A percentile compares a stretch with the other conserved stretches of the same genome.
These are phyloP conservation scores for Auriscalpium microsporum DNA, from an alignment of 768 basidiomycete genomes.

Conservation along the genomic window DNA sequence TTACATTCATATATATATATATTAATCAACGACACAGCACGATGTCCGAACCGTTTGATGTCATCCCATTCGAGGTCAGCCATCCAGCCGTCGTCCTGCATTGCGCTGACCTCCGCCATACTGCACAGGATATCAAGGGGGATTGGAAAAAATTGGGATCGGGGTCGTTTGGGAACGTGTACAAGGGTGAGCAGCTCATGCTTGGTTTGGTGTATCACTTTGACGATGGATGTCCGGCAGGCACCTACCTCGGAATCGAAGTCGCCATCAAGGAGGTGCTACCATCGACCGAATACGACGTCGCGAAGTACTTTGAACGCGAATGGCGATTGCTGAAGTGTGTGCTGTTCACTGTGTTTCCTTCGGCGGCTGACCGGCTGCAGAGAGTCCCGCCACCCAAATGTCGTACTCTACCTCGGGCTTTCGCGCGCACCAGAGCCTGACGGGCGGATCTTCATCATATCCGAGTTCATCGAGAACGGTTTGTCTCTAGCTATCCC, in stretches of 20 bases:
- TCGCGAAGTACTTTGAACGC: constrained; percentile 96
- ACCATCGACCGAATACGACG: constrained; percentile 86
- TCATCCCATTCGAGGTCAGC: constrained; percentile 76
- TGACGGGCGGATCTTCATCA: constrained; percentile 83
- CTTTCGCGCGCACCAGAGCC: constrained; percentile 71
- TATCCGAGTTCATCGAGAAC: constrained; percentile 91
- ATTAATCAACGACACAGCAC: neutral
- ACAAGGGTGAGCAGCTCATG: constrained; percentile 55
- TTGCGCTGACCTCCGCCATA: neutral
- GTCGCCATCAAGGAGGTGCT: constrained; percentile 96
- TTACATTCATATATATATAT: no score
- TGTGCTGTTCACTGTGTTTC: constrained; percentile 12
- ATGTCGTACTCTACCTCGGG: constrained; percentile 90
- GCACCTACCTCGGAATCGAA: constrained; percentile 88
- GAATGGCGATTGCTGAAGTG: constrained; percentile 96
- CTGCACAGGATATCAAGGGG: constrained; percentile 69
- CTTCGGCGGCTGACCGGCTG: constrained; percentile 4
- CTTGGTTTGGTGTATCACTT: neutral
- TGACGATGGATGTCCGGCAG: constrained; percentile 29
- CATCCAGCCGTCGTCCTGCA: neutral
- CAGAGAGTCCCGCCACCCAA: constrained; percentile 81
- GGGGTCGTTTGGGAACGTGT: constrained; percentile 91
- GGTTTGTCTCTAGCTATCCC: constrained; percentile 28
- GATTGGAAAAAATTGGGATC: constrained; percentile 85
- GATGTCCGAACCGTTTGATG: constrained; percentile 72